Evolutionary conservation across 768 basidiomycete genomes (phyloP).

Genomic region (Hemileccinum rubropunctum): DNA sequence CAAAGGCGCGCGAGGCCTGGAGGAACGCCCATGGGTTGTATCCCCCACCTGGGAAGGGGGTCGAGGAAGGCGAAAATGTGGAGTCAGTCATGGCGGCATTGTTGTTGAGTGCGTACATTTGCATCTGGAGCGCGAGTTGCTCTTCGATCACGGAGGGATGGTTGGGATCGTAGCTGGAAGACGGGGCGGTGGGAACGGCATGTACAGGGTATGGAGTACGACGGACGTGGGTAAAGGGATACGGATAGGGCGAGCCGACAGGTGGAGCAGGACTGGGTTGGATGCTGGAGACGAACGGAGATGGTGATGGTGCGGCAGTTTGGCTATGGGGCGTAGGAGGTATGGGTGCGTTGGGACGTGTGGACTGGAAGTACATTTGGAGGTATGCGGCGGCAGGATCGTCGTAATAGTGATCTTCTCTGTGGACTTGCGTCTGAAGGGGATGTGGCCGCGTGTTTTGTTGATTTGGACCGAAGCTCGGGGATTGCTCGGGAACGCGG

Average conservation of each 20-base stretch:
- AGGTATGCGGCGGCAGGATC: constrained; percentile 60
- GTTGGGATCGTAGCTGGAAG: constrained; percentile 39
- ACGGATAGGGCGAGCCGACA: constrained; percentile 76
- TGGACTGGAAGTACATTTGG: constrained; percentile 54
- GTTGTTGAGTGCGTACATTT: constrained; percentile 72
- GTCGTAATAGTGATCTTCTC: constrained; percentile 62
- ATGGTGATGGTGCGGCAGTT: constrained; percentile 71
- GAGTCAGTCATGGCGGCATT: constrained; percentile 64
- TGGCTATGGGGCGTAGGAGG: constrained; percentile 79
- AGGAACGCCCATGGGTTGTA: constrained; percentile 76
- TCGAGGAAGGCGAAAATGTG: constrained; percentile 72
- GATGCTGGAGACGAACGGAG: constrained; percentile 55
- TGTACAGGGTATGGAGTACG: constrained; percentile 42
- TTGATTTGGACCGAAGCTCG: constrained; percentile 11
- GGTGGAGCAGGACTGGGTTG: constrained; percentile 54
- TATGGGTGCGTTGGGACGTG: constrained; percentile 71
- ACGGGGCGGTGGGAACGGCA: constrained; percentile 41
- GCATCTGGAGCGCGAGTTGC: constrained; percentile 74
- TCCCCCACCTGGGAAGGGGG: constrained; percentile 62
- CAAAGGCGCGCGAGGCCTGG: constrained; percentile 52
- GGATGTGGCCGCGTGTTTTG: constrained; percentile 37
- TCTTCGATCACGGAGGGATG: constrained; percentile 56
- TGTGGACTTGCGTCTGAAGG: constrained; percentile 40
- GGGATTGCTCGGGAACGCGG: constrained; percentile 21
- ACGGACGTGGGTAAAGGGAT: constrained; percentile 71